These are phyloP conservation scores for Penicillium simplicissimum DNA, from an alignment of 495 filamentous ascomycete species.

Conservation along the genomic window DNA sequence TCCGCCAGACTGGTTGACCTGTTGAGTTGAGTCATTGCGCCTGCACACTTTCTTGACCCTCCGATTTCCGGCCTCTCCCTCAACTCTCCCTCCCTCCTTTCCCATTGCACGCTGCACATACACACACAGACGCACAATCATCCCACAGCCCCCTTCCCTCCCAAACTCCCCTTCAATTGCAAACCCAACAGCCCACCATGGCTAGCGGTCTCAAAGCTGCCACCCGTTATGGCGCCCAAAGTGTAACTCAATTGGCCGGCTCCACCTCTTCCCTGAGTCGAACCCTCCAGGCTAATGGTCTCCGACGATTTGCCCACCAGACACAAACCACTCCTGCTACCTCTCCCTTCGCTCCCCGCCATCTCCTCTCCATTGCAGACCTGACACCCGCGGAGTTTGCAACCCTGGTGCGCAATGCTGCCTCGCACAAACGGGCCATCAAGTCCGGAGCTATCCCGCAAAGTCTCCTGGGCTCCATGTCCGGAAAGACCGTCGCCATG, in stretches of 20 bases:
- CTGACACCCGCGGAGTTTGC: slow-evolving; percentile 76
- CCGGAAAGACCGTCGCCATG: slow-evolving; percentile 86
- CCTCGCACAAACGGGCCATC: slow-evolving; percentile 70
- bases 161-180: slow-evolving; percentile 4
- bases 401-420: slow-evolving; percentile 78
- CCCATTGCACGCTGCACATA: slow-evolving; percentile 20
- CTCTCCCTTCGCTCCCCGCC: slow-evolving; percentile 63
- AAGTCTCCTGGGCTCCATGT: slow-evolving; percentile 54
- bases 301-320: slow-evolving; percentile 43
- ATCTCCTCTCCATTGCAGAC: slow-evolving; percentile 89
- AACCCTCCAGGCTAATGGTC: slow-evolving; percentile 34
- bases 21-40: slow-evolving; percentile 26
- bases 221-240: slow-evolving; percentile 49
- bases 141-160: not conserved
- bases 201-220: slow-evolving; percentile 51
- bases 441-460: slow-evolving; percentile 68
- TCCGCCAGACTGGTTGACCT: not conserved
- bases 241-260: slow-evolving; percentile 36
- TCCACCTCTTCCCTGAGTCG: slow-evolving; percentile 36
- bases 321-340: slow-evolving; percentile 37
- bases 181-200: slow-evolving; percentile 29
- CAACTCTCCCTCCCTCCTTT: not conserved
- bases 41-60: slow-evolving; percentile 9
- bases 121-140: not conserved
- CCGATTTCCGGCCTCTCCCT: slow-evolving; percentile 6